Conservation (phyloP, 1,284 basidiomycete genomes). For the Thelephora terrestris region DNA sequence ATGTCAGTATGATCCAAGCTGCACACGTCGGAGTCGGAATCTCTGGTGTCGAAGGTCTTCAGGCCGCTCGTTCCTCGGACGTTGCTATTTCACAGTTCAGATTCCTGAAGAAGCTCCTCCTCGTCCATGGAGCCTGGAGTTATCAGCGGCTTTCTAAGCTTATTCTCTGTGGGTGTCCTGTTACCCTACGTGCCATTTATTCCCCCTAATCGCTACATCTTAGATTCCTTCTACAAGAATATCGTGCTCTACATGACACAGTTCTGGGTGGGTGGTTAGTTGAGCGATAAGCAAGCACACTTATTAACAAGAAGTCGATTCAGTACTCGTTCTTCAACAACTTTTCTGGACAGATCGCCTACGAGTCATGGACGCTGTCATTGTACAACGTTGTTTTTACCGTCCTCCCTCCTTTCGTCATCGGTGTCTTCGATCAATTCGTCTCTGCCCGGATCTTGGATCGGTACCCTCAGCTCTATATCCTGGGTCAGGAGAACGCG, state of each 20-base stretch:
- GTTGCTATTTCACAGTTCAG: conserved; percentile 98
- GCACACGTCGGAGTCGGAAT: conserved; percentile 98
- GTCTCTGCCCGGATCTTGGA: conserved; percentile 95
- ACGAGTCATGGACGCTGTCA: conserved; percentile 97
- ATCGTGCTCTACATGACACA: conserved; percentile 97
- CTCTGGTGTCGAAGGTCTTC: conserved; percentile 96
- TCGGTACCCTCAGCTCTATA: conserved; percentile 95
- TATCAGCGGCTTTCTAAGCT: conserved; percentile 93
- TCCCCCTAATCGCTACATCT: conserved; percentile 2
- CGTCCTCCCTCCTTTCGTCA: conserved; percentile 91
- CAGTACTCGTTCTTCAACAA: conserved; percentile 98
- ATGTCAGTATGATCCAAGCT: conserved; percentile 95
- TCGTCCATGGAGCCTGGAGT: conserved; percentile 98
- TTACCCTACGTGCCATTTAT: background rate
- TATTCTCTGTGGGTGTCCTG: conserved; percentile 68
- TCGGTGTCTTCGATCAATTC: conserved; percentile 97
- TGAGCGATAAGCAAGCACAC: background rate
- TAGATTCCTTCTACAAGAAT: conserved; percentile 95
- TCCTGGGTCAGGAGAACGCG: conserved; percentile 82
- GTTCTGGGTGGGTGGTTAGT: conserved; percentile 70
- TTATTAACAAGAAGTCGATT: conserved; percentile 2
- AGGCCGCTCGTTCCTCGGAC: conserved; percentile 95
- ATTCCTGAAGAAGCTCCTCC: conserved; percentile 89
- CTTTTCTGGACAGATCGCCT: conserved; percentile 96
- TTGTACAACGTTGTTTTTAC: conserved; percentile 92